Base-by-base conservation (phyloP, 2,329 filamentous ascomycete genomes). In the Aureobasidium musti region DNA sequence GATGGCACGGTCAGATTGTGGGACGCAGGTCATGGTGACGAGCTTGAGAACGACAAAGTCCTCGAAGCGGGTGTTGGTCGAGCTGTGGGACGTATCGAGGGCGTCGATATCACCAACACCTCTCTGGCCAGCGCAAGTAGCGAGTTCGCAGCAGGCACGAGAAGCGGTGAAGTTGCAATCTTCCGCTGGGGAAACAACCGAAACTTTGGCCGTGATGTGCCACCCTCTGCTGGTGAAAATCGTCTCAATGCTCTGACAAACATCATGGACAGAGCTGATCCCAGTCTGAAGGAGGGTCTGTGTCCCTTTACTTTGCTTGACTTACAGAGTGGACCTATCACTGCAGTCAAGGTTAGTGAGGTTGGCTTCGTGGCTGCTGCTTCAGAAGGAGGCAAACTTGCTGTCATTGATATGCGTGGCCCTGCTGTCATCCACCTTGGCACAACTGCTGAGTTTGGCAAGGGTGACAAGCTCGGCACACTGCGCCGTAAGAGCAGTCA, bases 1-100 rank as follows among this genome's bases (percentile, higher is more conserved):
- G 95, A 99, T 77, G 92, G 93, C 63, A 96, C 91, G 0, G 83
- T 99, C n/a, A 85, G 93, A 37, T 82, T 98, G 7, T 99, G 93
- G 92, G 95, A 99, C 77, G 87, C 89, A 23, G 95, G 95, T 0
- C 91, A 96, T 73, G 91, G 87, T 17, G 95, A 99, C 74, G 91
- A 97, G 73, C 90, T 99, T 60, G 95, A 99, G 77, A 98, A 98
- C 73, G 84, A 87, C 14, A 82, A 83, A 4, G 84, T 91, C 63
- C 80, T 98, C 28, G 94, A 99, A 78, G 87, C 96, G 6, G 94
- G 99, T 73, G 82, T 98, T 43, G 89, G 91, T 7, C 86, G 91
- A 69, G 91, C 94, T 2, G 82, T 98, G 5, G 90, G 89, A 63
- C 87, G 91, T n/a, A 89, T 86, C 68, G 87, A 91, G 3, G 86